phyloP scores from a whole-genome alignment of 176 grass and related monocot genomes.

The Lolium rigidum region DNA sequence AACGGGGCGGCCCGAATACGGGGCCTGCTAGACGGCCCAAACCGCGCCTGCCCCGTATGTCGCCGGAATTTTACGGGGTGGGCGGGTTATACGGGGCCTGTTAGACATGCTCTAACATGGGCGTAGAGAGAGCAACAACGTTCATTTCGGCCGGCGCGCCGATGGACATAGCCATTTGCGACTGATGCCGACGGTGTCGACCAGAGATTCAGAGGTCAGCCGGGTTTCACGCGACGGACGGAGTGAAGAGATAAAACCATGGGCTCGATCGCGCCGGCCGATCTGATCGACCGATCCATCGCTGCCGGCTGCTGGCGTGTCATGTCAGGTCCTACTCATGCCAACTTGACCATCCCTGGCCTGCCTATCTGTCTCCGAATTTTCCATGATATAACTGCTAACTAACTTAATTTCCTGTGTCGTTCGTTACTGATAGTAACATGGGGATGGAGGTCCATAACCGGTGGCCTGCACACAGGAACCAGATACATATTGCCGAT shows the following conservation, averaged over 20 bases:
- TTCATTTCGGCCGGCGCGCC: background rate
- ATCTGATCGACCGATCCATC: background rate
- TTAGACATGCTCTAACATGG: too few relatives aligned
- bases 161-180: background rate
- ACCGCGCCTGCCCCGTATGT: too few relatives aligned
- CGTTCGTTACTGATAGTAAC: background rate
- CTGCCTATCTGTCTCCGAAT: background rate
- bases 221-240: background rate
- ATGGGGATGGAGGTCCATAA: background rate
- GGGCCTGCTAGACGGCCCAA: too few relatives aligned
- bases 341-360: background rate
- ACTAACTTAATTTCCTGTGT: too few relatives aligned
- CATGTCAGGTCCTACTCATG: background rate
- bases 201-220: background rate
- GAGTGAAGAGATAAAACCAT: background rate
- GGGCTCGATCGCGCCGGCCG: background rate
- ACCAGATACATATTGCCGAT: too few relatives aligned
- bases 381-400: background rate
- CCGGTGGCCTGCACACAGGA: background rate
- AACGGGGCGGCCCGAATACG: too few relatives aligned
- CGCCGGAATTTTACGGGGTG: too few relatives aligned
- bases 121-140: too few relatives aligned
- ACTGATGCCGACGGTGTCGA: background rate
- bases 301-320: background rate
- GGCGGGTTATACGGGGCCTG: too few relatives aligned